Conservation (phyloP, 2,329 filamentous ascomycete genomes). For the Aspergillus terreus region DNA sequence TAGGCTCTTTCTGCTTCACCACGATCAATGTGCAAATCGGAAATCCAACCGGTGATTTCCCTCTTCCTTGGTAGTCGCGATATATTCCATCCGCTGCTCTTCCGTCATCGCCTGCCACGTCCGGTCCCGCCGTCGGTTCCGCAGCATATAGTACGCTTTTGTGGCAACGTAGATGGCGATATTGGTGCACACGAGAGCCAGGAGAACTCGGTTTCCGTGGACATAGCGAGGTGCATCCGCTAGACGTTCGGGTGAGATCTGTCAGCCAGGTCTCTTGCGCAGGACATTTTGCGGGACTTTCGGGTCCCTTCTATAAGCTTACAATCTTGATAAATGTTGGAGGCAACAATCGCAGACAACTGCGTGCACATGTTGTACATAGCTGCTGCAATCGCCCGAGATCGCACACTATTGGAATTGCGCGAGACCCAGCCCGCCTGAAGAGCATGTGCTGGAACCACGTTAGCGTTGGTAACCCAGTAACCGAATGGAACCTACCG, state of each 20-base stretch:
- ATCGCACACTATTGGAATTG: conserved; percentile 37
- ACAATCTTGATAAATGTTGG: conserved; percentile 34
- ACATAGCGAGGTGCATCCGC: conserved; percentile 44
- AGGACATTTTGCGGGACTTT: background rate
- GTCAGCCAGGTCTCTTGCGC: background rate
- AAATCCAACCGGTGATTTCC: conserved; percentile 36
- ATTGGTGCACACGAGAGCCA: conserved; percentile 21
- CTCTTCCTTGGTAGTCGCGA: conserved; percentile 27
- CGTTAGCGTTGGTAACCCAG: background rate
- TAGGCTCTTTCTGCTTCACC: no score
- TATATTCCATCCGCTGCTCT: conserved; percentile 26
- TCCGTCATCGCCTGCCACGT: conserved; percentile 30
- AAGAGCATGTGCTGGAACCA: conserved; percentile 48
- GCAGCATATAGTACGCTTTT: conserved; percentile 30
- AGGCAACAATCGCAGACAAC: conserved; percentile 29
- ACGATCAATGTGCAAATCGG: conserved; percentile 28
- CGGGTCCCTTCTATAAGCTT: conserved; percentile 2
- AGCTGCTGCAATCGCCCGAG: conserved; percentile 34
- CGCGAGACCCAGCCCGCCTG: conserved; percentile 41
- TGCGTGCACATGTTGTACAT: conserved; percentile 42
- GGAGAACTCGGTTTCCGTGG: conserved; percentile 38
- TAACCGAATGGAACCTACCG: conserved; percentile 13
- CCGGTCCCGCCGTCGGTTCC: conserved; percentile 25
- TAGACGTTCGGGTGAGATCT: background rate
- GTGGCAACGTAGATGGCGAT: conserved; percentile 25